Evolutionary conservation across 2,329 filamentous ascomycete genomes (phyloP).

Genomic region (Hypoxylon sp.): DNA sequence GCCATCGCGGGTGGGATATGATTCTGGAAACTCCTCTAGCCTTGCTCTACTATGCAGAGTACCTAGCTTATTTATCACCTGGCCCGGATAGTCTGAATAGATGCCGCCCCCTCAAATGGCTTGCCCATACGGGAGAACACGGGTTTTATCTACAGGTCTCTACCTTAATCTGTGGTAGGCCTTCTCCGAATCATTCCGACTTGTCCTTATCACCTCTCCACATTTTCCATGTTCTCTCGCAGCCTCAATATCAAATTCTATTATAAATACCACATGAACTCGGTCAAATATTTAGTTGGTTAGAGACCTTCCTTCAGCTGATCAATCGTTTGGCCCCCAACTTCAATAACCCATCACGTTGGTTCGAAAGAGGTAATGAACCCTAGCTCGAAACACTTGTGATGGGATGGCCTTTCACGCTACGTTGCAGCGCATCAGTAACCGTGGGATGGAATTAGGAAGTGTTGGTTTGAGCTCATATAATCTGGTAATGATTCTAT

Average conservation of each 20-base stretch:
- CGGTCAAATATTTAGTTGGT: neutral
- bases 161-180: too few species aligned
- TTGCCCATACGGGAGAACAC: neutral
- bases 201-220: neutral
- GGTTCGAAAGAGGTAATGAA: conserved; percentile 29
- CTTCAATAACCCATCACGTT: conserved; percentile 17
- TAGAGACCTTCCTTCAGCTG: neutral
- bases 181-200: neutral
- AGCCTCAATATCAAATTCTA: neutral
- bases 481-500: conserved; percentile 1
- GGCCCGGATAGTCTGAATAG: neutral
- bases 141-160: too few species aligned
- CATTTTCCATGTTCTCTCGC: neutral
- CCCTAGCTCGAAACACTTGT: conserved; percentile 19
- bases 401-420: conserved; percentile 16
- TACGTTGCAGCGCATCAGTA: conserved; percentile 17
- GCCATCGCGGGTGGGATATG: neutral
- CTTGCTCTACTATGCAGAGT: neutral
- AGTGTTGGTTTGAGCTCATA: conserved; percentile 1
- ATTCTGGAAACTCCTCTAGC: neutral
- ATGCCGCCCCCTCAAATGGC: neutral
- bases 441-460: conserved; percentile 1
- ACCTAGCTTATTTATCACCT: too few species aligned
- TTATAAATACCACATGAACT: neutral
- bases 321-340: conserved; percentile 12